Percentiles rank a stretch among this genome's conserved stretches.
Evolutionary conservation across 345 rosid species (phyloP).

Genomic region (Linum trigynum): DNA sequence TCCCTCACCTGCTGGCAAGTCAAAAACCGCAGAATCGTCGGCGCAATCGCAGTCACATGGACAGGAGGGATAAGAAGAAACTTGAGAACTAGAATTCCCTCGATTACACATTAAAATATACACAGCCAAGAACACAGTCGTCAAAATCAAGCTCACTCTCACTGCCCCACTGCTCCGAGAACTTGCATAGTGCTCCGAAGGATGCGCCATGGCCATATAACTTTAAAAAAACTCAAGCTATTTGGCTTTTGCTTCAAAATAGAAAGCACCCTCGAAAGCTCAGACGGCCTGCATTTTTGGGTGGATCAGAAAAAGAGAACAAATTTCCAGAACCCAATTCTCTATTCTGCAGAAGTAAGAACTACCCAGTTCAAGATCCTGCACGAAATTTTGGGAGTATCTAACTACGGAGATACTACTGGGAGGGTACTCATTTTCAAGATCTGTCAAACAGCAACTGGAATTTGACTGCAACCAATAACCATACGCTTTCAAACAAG

Average conservation of each 20-base stretch:
- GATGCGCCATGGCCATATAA: slow-evolving; percentile 28
- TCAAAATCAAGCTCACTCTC: slow-evolving; percentile 23
- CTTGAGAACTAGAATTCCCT: slow-evolving; percentile 13
- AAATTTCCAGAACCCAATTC: neutral
- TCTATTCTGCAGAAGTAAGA: too few species aligned
- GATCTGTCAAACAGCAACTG: slow-evolving; percentile 9
- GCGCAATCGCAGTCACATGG: slow-evolving; percentile 33
- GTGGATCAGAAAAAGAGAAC: neutral
- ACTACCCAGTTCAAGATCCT: slow-evolving; percentile 10
- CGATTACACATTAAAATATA: slow-evolving; percentile 13
- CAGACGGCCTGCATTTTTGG: too few species aligned
- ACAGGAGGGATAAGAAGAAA: neutral
- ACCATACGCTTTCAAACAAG: neutral
- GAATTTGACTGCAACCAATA: neutral
- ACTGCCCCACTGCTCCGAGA: slow-evolving; percentile 15
- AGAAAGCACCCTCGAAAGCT: too few species aligned
- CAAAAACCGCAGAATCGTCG: slow-evolving; percentile 12
- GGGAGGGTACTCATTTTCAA: slow-evolving; percentile 6
- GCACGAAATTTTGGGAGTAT: neutral
- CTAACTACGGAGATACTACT: neutral
- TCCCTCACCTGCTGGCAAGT: slow-evolving; percentile 24
- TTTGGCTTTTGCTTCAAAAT: too few species aligned
- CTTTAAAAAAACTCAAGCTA: too few species aligned
- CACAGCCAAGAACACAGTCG: slow-evolving; percentile 19
- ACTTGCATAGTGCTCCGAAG: slow-evolving; percentile 13